phyloP scores from a whole-genome alignment of 176 grass and related monocot genomes.

The Cenchrus fungigraminus region DNA sequence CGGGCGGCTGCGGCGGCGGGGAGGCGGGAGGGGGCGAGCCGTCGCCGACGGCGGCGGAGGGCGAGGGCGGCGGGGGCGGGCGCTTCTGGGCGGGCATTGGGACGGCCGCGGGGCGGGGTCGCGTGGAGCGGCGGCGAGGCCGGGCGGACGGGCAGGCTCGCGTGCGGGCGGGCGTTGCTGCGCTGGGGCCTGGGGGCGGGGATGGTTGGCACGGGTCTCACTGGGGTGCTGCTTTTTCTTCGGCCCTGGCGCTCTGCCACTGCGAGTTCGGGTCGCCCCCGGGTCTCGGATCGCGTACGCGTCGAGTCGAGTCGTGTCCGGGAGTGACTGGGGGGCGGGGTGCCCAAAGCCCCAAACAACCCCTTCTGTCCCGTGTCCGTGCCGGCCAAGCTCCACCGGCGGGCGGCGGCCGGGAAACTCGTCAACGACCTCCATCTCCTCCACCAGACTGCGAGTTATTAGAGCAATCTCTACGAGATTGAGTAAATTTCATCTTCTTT shows the following conservation, averaged over 20 bases:
- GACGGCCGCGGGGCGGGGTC: conserved; percentile 3
- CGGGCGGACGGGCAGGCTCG: too few species aligned
- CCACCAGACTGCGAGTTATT: too few species aligned
- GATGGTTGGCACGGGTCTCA: background rate
- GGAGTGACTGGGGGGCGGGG: background rate
- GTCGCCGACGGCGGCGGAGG: background rate
- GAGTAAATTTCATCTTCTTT: too few species aligned
- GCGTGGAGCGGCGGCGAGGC: conserved; percentile 27
- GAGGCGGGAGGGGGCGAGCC: conserved; percentile 2
- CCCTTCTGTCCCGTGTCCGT: background rate
- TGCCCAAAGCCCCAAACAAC: background rate
- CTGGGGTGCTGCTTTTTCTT: background rate
- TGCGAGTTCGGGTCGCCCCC: background rate
- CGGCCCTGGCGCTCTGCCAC: background rate
- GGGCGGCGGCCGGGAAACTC: background rate
- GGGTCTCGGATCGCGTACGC: background rate
- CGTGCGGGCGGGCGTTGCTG: background rate
- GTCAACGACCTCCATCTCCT: background rate
- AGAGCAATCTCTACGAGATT: too few species aligned
- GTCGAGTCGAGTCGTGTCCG: background rate
- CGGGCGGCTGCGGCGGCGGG: background rate
- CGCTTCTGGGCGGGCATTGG: conserved; percentile 56
- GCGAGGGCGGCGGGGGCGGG: conserved; percentile 12
- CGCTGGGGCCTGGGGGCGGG: background rate
- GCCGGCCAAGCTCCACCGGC: background rate